Evolutionary conservation across 805 yeast species (phyloP), one percentile per base, ranked within the genome.

Genomic region (Nematodospora valgi): DNA sequence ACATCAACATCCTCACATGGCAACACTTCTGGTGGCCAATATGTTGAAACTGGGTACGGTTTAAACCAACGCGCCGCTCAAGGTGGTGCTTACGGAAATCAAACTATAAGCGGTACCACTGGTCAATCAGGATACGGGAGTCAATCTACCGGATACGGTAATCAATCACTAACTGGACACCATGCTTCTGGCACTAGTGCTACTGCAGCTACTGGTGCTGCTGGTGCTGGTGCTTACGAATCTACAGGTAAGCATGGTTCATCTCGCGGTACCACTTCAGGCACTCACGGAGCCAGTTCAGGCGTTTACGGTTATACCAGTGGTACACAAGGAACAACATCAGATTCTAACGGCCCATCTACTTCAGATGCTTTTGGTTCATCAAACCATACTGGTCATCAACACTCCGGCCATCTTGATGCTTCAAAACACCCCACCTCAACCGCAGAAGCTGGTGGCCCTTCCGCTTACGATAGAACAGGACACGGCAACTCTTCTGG

Each of bases 211-310:
- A 30, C 26, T 8, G 24, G 19, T 21, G 23, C 42, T n/a, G 28
- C 42, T 32, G 35, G 40, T 23, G 43, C 41, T 17, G 44, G 24
- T 19, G 38, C 46, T 34, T 46, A 49, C 36, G 46, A 50, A 18
- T 30, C 41, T 14, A 23, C 40, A 26, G 44, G 40, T 20, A 20
- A 30, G 20, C 30, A 23, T 24, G 19, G 17, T 18, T 32, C 32
- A 28, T 18, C 25, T n/a, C 18, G 21, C 8, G 11, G 21, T 19
- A 23, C 16, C 27, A 20, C 29, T 28, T 24, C 37, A 21, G 30
- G 35, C 24, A 11, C 35, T n/a, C 26, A 23, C 23, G 23, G 23
- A 13, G 19, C 30, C 28, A 39, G 38, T 15, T 28, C 29, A 26
- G 45, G 29, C 23, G 12, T 45, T 4, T 31, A 41, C 33, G 47